Evolutionary conservation across 2,329 filamentous ascomycete species (phyloP), one percentile per base, ranked within the genome.

Genomic region (Diaporthe destruens): DNA sequence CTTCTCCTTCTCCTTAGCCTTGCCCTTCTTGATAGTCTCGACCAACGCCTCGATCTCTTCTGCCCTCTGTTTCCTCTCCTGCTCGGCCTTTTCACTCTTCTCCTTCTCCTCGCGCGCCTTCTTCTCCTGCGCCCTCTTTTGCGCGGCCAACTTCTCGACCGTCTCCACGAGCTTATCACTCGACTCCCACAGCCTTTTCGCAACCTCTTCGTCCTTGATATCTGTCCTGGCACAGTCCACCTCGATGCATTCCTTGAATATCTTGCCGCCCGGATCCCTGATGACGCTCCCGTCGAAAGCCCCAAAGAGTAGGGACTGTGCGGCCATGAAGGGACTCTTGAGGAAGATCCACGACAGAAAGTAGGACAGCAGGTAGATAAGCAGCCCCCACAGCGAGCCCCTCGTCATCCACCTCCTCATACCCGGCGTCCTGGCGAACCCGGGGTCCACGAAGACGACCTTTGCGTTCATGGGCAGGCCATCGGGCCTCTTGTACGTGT

Each of bases 201-300:
- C 95, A 39, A 93, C 84, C 25, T 88, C 88, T 75, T 97, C 95
- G 79, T 97, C 93, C 75, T 88, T 88, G 56, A 98, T 87, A 78
- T 98, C 95, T 34, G 84, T 86, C 69, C 94, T 87, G 34, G 92
- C 87, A 80, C 90, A 92, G 75, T 92, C 89, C 23, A 95, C 87
- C 79, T 94, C 89, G 76, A 89, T 90, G 80, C 96, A 98, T 82
- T 98, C 97, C 82, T 98, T 98, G 80, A 99, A 87, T 63, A 97
- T 80, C 79, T 88, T 91, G 0, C 92, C 93, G 11, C 93, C 93
- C 0, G 82, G 78, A 1, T 88, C 90, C 44, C 91, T 87, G 5
- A 88, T 90, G 66, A 95, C 89, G 3, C 87, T 85, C 2, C 88
- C 88, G 71, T 98, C 95, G 94, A 98, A 97, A 1, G 91, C 91